A percentile compares a stretch with the other conserved stretches of the same genome.
phyloP scores from a whole-genome alignment of 2,329 filamentous ascomycete species.

The Apiospora kogelbergensis region DNA sequence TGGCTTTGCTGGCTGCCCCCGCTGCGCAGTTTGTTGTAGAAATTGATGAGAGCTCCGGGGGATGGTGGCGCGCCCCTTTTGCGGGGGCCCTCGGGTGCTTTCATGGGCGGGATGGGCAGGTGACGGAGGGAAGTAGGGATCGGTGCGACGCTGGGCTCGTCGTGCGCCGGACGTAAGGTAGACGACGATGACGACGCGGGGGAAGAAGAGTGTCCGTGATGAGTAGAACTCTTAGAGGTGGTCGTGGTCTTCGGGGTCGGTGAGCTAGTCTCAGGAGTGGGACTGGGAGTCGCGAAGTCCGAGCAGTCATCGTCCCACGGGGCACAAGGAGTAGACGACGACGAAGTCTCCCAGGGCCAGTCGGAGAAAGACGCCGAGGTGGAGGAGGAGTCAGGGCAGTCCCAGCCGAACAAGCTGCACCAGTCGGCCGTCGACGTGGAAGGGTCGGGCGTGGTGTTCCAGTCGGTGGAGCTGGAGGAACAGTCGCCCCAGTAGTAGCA shows the following conservation, averaged over 20 bases:
- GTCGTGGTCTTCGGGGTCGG: background rate
- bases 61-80: background rate
- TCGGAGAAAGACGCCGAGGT: background rate
- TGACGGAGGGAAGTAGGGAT: background rate
- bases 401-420: background rate
- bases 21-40: background rate
- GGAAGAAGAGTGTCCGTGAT: background rate
- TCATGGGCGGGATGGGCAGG: background rate
- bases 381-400: background rate
- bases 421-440: background rate
- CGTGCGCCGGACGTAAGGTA: too few species aligned
- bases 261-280: too few species aligned
- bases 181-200: background rate
- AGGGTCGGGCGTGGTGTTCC: background rate
- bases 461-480: background rate
- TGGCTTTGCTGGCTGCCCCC: background rate
- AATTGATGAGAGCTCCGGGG: background rate
- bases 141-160: background rate
- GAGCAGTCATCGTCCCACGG: background rate
- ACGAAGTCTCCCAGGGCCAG: background rate
- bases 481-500: background rate
- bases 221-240: too few species aligned
- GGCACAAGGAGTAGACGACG: background rate
- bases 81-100: background rate
- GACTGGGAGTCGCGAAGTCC: background rate